Conservation (phyloP, 306 rosid genomes). For the Lagenaria siceraria region DNA sequence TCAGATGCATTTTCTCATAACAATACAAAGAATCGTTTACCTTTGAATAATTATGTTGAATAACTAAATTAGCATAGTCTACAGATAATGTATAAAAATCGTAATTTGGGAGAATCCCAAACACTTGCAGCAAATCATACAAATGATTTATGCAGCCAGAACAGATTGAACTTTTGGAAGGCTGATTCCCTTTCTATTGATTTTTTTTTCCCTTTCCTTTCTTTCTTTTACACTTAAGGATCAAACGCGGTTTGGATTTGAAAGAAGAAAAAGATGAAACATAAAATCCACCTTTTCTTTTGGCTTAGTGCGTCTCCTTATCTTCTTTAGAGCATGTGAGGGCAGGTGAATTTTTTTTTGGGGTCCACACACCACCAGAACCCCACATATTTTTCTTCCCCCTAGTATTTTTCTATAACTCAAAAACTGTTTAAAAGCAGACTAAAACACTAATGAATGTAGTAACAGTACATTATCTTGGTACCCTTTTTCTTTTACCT, state of each 20-base stretch:
- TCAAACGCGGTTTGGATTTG: slow-evolving; percentile 49
- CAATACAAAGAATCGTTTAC: neutral
- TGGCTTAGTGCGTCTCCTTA: neutral
- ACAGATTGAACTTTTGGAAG: neutral
- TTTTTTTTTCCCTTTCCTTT: neutral
- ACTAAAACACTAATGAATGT: neutral
- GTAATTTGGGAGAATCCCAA: neutral
- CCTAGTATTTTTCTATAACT: neutral
- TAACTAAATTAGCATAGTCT: neutral
- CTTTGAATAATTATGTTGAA: neutral
- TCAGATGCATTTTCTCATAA: neutral
- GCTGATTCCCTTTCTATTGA: neutral
- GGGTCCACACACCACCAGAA: neutral
- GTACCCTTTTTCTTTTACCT: neutral
- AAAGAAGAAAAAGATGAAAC: neutral
- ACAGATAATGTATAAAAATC: neutral
- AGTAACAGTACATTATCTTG: neutral
- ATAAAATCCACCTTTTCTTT: slow-evolving; percentile 8
- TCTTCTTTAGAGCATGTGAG: slow-evolving; percentile 9
- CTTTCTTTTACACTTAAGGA: slow-evolving; percentile 4
- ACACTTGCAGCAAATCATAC: neutral
- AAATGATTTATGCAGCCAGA: slow-evolving; percentile 4
- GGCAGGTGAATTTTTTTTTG: neutral
- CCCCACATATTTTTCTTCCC: neutral
- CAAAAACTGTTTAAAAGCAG: neutral